Conservation (phyloP, 2,329 filamentous ascomycete genomes). For the Uncinocarpus reesii region DNA sequence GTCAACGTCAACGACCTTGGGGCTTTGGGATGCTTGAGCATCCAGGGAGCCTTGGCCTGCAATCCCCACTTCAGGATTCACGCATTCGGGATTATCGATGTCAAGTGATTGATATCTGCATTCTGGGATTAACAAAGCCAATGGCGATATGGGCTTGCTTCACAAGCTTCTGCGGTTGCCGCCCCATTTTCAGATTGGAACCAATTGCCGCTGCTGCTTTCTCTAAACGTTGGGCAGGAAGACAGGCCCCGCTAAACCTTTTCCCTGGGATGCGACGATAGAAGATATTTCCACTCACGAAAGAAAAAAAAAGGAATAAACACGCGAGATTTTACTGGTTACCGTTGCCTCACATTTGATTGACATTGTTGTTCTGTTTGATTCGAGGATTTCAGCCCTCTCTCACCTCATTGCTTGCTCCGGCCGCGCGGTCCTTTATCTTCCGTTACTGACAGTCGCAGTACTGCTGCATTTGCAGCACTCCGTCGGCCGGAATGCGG, state of each 20-base stretch:
- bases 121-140: constrained; percentile 1
- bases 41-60: too few species aligned
- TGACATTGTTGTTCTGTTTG: not conserved
- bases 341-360: not conserved
- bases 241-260: constrained; percentile 3
- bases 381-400: constrained; percentile 1
- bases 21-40: too few species aligned
- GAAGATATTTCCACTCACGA: not conserved
- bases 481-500: constrained; percentile 7
- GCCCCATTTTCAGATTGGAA: constrained; percentile 9
- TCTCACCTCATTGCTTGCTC: constrained; percentile 6
- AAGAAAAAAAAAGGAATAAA: not conserved
- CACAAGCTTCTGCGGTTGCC: constrained; percentile 13
- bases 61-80: not conserved
- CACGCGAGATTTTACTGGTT: not conserved
- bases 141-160: not conserved
- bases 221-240: constrained; percentile 14
- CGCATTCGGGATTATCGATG: not conserved
- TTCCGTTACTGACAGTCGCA: not conserved
- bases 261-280: not conserved
- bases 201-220: constrained; percentile 14
- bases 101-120: not conserved
- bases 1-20: too few species aligned
- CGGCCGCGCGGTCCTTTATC: not conserved
- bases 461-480: too few species aligned